phyloP scores from a whole-genome alignment of 805 yeast species.

The Barnettozyma botsteinii region DNA sequence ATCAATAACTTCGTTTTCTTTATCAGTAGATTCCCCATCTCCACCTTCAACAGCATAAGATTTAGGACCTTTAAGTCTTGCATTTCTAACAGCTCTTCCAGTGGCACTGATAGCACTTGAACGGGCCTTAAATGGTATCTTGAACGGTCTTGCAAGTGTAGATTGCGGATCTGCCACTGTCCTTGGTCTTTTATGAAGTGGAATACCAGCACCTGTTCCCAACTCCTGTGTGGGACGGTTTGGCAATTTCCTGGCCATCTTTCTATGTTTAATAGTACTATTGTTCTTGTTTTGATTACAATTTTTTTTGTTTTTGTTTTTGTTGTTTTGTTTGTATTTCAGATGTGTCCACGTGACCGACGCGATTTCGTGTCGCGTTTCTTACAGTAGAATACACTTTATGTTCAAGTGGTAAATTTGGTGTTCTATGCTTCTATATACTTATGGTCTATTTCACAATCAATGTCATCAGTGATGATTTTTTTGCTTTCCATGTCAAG shows the following conservation, averaged over 20 bases:
- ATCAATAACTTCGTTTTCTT: conserved; percentile 32
- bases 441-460: conserved; percentile 26
- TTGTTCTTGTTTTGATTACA: neutral
- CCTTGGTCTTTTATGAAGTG: conserved; percentile 49
- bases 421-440: conserved; percentile 11
- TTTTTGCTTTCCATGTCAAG: conserved; percentile 31
- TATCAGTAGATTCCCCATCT: conserved; percentile 22
- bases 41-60: conserved; percentile 37
- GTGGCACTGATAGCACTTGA: conserved; percentile 19
- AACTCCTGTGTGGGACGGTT: conserved; percentile 41
- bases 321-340: conserved; percentile 3
- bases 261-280: neutral
- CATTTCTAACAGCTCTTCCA: conserved; percentile 24
- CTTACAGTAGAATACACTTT: neutral
- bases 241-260: conserved; percentile 36
- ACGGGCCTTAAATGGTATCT: conserved; percentile 47
- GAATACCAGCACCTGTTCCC: conserved; percentile 68
- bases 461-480: conserved; percentile 27
- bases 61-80: conserved; percentile 32
- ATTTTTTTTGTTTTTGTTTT: conserved; percentile 6
- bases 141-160: conserved; percentile 61
- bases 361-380: conserved; percentile 5
- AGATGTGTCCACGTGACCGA: conserved; percentile 5
- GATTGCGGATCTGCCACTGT: conserved; percentile 45
- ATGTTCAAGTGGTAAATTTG: too few species aligned